Evolutionary conservation across 2,329 filamentous ascomycete species (phyloP).

Genomic region (Diaporthe humulicola): DNA sequence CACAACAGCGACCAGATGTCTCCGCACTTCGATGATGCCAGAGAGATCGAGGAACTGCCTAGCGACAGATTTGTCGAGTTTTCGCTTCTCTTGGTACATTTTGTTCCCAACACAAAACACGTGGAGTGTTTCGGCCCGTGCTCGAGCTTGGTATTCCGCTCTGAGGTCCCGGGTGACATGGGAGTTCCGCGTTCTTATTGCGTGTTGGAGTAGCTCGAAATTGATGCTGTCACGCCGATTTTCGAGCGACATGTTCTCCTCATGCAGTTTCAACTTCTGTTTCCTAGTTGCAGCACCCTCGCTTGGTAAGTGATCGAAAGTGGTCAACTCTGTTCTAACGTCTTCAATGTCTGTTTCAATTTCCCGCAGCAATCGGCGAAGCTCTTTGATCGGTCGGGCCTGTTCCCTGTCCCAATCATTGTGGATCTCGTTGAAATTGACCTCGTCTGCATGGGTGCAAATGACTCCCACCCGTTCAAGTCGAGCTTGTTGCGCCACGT

Average conservation of each 20-base stretch:
- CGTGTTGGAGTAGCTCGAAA: background rate
- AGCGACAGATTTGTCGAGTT: background rate
- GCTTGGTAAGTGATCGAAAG: background rate
- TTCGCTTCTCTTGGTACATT: background rate
- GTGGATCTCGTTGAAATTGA: background rate
- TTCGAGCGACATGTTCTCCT: background rate
- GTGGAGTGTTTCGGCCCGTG: background rate
- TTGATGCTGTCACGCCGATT: background rate
- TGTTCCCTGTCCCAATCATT: background rate
- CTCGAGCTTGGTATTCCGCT: background rate
- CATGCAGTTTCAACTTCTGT: background rate
- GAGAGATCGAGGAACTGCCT: background rate
- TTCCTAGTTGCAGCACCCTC: background rate
- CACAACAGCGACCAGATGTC: background rate
- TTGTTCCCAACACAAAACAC: background rate
- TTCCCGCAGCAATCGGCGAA: background rate
- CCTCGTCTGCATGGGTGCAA: constrained; percentile 58
- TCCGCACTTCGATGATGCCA: background rate
- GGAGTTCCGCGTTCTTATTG: background rate
- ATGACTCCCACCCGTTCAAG: constrained; percentile 58
- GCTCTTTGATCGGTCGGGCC: background rate
- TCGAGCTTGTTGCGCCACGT: constrained; percentile 53
- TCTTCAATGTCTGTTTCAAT: background rate
- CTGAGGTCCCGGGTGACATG: background rate
- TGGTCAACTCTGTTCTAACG: background rate